Conservation (phyloP, 495 filamentous ascomycete species). For the Xylaria telfairii region DNA sequence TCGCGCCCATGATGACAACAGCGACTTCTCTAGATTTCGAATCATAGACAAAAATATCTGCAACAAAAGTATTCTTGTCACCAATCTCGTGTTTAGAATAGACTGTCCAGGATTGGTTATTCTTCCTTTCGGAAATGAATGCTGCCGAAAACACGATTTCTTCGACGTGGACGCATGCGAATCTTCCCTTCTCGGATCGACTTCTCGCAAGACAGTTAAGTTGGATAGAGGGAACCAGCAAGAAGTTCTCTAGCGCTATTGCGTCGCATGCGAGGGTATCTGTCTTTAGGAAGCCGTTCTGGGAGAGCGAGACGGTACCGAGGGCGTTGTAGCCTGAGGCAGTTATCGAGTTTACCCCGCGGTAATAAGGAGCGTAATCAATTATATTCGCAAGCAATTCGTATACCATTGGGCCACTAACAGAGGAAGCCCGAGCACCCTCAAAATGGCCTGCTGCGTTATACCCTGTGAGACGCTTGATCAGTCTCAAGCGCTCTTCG, state of each 20-base stretch:
- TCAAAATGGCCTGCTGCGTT: background rate
- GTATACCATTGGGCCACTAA: slow-evolving; percentile 42
- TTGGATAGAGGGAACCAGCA: background rate
- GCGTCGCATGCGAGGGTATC: background rate
- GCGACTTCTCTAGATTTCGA: slow-evolving; percentile 24
- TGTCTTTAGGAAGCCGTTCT: background rate
- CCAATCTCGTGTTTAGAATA: slow-evolving; percentile 33
- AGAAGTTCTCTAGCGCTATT: slow-evolving; percentile 2
- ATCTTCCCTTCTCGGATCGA: background rate
- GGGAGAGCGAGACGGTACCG: slow-evolving; percentile 29
- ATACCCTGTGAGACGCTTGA: slow-evolving; percentile 4
- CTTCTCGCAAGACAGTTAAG: slow-evolving; percentile 1
- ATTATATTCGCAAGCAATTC: slow-evolving; percentile 39
- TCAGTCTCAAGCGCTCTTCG: slow-evolving; percentile 3
- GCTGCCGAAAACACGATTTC: slow-evolving; percentile 7
- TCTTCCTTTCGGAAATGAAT: slow-evolving; percentile 16
- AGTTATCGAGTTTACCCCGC: slow-evolving; percentile 42
- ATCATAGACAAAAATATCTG: slow-evolving; percentile 48
- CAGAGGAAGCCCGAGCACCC: slow-evolving; percentile 25
- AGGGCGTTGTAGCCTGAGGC: slow-evolving; percentile 38
- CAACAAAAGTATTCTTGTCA: slow-evolving; percentile 30
- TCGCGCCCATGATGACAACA: slow-evolving; percentile 39
- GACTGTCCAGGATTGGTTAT: slow-evolving; percentile 27
- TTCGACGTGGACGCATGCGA: background rate
- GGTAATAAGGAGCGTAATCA: slow-evolving; percentile 45